These are phyloP conservation scores for Aspergillus sp. DNA, from an alignment of 2,329 filamentous ascomycete species.

Conservation along the genomic window DNA sequence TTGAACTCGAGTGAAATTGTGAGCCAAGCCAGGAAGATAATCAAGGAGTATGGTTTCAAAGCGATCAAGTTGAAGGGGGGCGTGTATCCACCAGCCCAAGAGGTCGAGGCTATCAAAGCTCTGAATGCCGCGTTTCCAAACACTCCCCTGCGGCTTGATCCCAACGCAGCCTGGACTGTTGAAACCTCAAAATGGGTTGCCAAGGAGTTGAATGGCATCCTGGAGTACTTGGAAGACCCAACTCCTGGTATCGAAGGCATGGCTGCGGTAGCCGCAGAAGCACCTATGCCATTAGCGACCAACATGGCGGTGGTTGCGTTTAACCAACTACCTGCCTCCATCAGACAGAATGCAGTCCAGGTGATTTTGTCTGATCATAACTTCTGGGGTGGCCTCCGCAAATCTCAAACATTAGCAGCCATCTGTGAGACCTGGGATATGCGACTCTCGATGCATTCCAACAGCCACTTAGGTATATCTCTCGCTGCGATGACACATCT, in stretches of 20 bases:
- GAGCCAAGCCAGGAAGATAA: neutral
- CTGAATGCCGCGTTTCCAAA: conserved; percentile 37
- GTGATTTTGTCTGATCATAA: conserved; percentile 44
- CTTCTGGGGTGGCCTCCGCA: conserved; percentile 45
- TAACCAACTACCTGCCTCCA: conserved; percentile 37
- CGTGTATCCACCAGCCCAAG: conserved; percentile 39
- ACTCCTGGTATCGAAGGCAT: conserved; percentile 43
- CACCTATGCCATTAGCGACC: conserved; percentile 43
- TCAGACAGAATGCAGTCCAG: conserved; percentile 40
- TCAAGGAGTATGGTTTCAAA: conserved; percentile 43
- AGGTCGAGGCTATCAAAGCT: conserved; percentile 41
- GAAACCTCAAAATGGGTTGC: neutral
- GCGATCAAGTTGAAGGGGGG: conserved; percentile 46
- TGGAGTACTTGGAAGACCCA: conserved; percentile 43
- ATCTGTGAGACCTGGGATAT: conserved; percentile 37
- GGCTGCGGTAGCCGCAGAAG: conserved; percentile 42
- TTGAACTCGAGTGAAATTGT: conserved; percentile 31
- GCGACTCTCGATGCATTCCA: conserved; percentile 45
- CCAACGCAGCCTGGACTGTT: neutral
- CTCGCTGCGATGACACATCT: conserved; percentile 46
- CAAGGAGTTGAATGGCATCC: conserved; percentile 2
- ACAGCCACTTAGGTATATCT: conserved; percentile 43
- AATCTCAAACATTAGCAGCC: conserved; percentile 38
- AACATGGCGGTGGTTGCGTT: conserved; percentile 47
- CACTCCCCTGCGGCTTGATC: conserved; percentile 27